phyloP scores from a whole-genome alignment of 257 asterid species.

The Parsonsia alboflavescens region DNA sequence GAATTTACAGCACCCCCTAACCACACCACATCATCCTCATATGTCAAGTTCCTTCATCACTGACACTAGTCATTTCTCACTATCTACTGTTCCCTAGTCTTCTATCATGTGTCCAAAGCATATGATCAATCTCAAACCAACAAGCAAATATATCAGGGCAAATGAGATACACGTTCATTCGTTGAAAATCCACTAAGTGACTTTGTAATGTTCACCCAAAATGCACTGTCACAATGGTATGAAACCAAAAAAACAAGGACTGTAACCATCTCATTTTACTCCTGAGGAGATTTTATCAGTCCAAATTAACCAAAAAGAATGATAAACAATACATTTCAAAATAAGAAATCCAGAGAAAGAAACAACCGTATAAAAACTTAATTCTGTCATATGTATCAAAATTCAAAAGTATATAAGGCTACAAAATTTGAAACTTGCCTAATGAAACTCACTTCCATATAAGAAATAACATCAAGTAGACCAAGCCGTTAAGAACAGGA shows the following conservation, averaged over 20 bases:
- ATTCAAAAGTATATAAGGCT: not conserved
- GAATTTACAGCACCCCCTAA: not conserved
- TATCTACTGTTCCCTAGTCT: not conserved
- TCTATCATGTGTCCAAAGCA: not conserved
- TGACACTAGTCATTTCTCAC: not conserved
- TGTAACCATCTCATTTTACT: not conserved
- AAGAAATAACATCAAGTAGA: not conserved
- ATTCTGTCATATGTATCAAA: not conserved
- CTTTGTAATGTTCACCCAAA: not conserved
- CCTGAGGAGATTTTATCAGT: not conserved
- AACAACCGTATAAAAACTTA: not conserved
- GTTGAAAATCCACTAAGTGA: slow-evolving; percentile 4
- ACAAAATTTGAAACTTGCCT: slow-evolving; percentile 1
- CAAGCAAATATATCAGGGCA: not conserved
- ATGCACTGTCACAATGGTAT: not conserved
- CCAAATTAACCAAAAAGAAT: not conserved
- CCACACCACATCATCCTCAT: not conserved
- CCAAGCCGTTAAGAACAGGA: not conserved
- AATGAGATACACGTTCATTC: not conserved
- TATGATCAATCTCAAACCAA: not conserved
- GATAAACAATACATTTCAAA: not conserved
- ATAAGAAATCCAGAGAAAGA: not conserved
- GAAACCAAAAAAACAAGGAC: not conserved
- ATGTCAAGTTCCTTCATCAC: not conserved
- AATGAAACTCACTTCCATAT: not conserved